A percentile compares a stretch with the other conserved stretches of the same genome.
Conservation (phyloP, 2,329 filamentous ascomycete genomes). For the Xylariaceae sp. region DNA sequence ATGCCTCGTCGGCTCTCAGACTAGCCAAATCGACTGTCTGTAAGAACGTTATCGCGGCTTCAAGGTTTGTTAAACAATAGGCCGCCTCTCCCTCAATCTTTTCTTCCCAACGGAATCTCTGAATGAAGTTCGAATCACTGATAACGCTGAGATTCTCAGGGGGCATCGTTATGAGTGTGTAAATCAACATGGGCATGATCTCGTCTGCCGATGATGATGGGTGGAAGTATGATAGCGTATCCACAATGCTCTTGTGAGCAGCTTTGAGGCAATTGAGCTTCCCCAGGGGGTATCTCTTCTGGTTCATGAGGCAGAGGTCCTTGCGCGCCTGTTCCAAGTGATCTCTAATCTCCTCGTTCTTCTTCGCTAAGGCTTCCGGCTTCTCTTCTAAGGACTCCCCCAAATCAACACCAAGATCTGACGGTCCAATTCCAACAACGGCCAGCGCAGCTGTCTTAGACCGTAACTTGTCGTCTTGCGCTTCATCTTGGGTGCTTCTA, state of each 20-base stretch:
- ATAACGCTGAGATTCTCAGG: slow-evolving; percentile 82
- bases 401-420: slow-evolving; percentile 75
- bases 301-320: slow-evolving; percentile 75
- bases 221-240: slow-evolving; percentile 65
- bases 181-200: slow-evolving; percentile 94
- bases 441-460: slow-evolving; percentile 88
- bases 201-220: slow-evolving; percentile 90
- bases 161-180: slow-evolving; percentile 85
- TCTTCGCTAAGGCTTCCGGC: slow-evolving; percentile 53
- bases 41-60: slow-evolving; percentile 89
- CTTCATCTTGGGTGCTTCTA: slow-evolving; percentile 85
- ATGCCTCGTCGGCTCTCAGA: slow-evolving; percentile 71
- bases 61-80: slow-evolving; percentile 93
- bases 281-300: slow-evolving; percentile 80
- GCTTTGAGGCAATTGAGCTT: slow-evolving; percentile 86
- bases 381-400: slow-evolving; percentile 51
- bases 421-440: slow-evolving; percentile 84
- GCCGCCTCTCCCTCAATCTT: slow-evolving; percentile 92
- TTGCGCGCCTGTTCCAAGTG: slow-evolving; percentile 66
- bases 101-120: slow-evolving; percentile 77
- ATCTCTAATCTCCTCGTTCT: slow-evolving; percentile 62
- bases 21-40: slow-evolving; percentile 93
- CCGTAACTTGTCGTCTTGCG: slow-evolving; percentile 86
- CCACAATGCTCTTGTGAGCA: slow-evolving; percentile 90
- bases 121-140: slow-evolving; percentile 92